Base-by-base conservation (phyloP, 2,329 filamentous ascomycete genomes). In the Aureobasidium lini region DNA sequence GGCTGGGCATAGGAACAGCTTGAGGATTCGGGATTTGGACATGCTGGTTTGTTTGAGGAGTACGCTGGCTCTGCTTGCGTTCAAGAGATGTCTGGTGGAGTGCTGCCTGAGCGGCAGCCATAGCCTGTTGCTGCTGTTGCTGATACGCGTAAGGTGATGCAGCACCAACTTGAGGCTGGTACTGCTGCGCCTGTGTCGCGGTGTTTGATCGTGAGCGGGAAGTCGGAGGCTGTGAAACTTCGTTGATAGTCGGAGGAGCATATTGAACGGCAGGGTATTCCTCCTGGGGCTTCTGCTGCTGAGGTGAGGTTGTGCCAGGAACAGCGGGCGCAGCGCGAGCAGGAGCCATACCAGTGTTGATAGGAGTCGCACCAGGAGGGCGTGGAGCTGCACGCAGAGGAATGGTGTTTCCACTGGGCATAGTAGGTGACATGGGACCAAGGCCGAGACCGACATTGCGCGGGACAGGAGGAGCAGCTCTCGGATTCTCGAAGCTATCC, bases 401-500 rank as follows among this genome's bases (percentile, higher is more conserved):
- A 23, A 72, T 65, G 34, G 54, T 63, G n/a, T 36, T 34, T 7
- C 40, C 23, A 32, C 40, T 46, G 11, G 52, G 16, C 34, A 18
- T 31, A 61, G 67, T 70, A 40, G 73, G 75, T 60, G 71, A 76
- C 61, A 73, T 75, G 60, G 79, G 75, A 50, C 78, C 79, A 46
- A 67, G 62, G 40, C 69, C 69, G 18, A 63, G 59, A 36, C 61
- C 61, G 32, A 37, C 47, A 34, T 62, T 63, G 36, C 82, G 71
- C 60, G 93, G 92, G 62, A 96, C 89, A 10, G 93, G 94, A 64
- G 94, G 94, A 40, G 94, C 89, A 16, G 93, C 89, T 69, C 94
- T 84, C 50, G 94, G 94, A 70, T 99, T 97, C 76, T 97, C 94
- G 75, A 97, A 99, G 78, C 90, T 97, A 71, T 90, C 89, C 81